Evolutionary conservation across 2,329 filamentous ascomycete genomes (phyloP).

Genomic region (Epichloe gansuensis): DNA sequence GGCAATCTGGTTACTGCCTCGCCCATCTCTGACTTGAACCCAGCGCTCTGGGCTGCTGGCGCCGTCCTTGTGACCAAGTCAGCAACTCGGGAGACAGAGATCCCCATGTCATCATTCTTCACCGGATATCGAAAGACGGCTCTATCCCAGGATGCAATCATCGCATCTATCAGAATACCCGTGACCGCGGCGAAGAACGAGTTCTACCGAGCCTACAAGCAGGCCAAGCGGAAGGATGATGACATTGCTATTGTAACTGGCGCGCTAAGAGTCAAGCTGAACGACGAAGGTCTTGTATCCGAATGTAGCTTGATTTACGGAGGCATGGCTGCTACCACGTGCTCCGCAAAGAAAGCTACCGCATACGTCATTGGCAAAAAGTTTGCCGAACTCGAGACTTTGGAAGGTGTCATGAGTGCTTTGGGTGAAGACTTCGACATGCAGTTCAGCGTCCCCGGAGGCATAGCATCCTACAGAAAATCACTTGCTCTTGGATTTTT

Average conservation of each 20-base stretch:
- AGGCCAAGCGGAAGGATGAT: constrained; percentile 93
- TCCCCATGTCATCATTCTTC: constrained; percentile 91
- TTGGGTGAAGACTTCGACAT: constrained; percentile 85
- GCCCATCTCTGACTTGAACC: constrained; percentile 92
- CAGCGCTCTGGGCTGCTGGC: constrained; percentile 79
- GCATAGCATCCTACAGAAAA: constrained; percentile 94
- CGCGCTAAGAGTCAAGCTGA: constrained; percentile 62
- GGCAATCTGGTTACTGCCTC: constrained; percentile 91
- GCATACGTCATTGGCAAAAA: constrained; percentile 63
- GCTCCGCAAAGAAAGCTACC: constrained; percentile 70
- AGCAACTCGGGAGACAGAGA: constrained; percentile 56
- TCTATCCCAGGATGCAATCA: constrained; percentile 67
- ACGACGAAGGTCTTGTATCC: constrained; percentile 55
- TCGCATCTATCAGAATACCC: constrained; percentile 78
- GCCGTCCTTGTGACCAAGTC: constrained; percentile 73
- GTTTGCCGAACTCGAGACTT: constrained; percentile 66
- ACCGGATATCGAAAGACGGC: constrained; percentile 81
- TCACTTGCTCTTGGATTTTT: constrained; percentile 87
- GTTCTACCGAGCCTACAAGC: constrained; percentile 83
- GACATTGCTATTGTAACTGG: constrained; percentile 96
- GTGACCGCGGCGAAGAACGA: constrained; percentile 62
- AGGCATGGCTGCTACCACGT: constrained; percentile 85
- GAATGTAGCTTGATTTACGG: constrained; percentile 78
- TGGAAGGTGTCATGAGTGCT: constrained; percentile 82
- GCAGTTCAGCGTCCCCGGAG: constrained; percentile 80